Evolutionary conservation across 495 filamentous ascomycete genomes (phyloP).

Genomic region (Aspergillus incahuasiensis): DNA sequence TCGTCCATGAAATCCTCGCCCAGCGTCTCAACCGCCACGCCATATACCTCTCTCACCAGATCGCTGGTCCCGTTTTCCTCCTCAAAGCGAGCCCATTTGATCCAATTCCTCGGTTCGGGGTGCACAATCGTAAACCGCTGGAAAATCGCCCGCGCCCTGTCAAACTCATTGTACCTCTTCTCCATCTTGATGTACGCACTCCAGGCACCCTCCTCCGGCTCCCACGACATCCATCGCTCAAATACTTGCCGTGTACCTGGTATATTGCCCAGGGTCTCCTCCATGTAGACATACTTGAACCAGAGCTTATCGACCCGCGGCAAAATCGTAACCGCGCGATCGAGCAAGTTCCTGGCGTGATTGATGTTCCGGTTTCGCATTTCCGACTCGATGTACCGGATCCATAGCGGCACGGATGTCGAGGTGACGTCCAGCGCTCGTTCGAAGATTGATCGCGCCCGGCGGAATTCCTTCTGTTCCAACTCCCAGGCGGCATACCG

Average conservation of each 20-base stretch:
- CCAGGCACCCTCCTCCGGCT: conserved; percentile 95
- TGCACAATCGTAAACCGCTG: conserved; percentile 89
- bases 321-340: conserved; percentile 91
- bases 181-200: conserved; percentile 93
- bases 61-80: conserved; percentile 91
- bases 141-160: conserved; percentile 79
- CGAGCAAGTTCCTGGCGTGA: conserved; percentile 89
- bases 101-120: conserved; percentile 94
- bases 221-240: conserved; percentile 98
- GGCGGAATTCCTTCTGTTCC: conserved; percentile 96
- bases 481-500: conserved; percentile 96
- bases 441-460: conserved; percentile 94
- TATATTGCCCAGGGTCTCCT: conserved; percentile 92
- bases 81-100: conserved; percentile 97
- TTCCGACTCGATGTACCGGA: conserved; percentile 92
- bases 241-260: conserved; percentile 91
- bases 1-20: conserved; percentile 98
- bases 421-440: conserved; percentile 88
- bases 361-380: conserved; percentile 97
- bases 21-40: conserved; percentile 79
- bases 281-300: conserved; percentile 99
- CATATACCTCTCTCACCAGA: conserved; percentile 88
- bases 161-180: conserved; percentile 88
- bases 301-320: conserved; percentile 92
- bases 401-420: conserved; percentile 75